A percentile compares a stretch with the other conserved stretches of the same genome.
These are phyloP conservation scores for Ambrosia artemisiifolia DNA, from an alignment of 129 eudicot genomes.

Conservation along the genomic window DNA sequence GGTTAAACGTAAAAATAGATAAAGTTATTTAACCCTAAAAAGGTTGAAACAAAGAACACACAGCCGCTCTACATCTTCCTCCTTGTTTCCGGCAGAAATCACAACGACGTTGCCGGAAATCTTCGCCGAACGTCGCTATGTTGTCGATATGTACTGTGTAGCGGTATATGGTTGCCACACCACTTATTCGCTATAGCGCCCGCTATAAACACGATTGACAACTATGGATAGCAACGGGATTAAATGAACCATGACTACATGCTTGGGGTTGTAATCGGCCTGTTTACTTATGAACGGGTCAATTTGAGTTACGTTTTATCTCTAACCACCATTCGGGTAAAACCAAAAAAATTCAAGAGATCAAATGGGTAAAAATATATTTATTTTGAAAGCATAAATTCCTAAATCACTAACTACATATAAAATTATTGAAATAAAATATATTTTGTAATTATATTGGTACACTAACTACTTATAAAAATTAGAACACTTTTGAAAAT, in stretches of 20 bases:
- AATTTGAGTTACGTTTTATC: not conserved
- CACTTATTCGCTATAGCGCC: too few relatives aligned
- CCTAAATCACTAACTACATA: not conserved
- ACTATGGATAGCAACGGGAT: not conserved
- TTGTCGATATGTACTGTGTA: too few relatives aligned
- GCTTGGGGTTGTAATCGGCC: not conserved
- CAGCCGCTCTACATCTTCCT: too few relatives aligned
- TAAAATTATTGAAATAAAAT: not conserved
- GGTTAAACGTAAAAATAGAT: too few relatives aligned
- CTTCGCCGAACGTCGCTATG: too few relatives aligned
- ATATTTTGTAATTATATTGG: not conserved
- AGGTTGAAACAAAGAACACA: too few relatives aligned
- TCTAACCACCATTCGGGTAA: not conserved
- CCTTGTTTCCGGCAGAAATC: too few relatives aligned
- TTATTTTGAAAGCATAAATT: not conserved
- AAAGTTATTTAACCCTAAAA: too few relatives aligned
- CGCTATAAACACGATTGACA: too few relatives aligned
- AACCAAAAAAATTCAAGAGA: not conserved
- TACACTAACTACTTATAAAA: not conserved
- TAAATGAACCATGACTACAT: not conserved
- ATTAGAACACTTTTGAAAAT: not conserved
- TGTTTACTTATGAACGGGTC: not conserved
- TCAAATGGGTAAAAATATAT: not conserved
- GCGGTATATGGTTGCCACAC: too few relatives aligned
- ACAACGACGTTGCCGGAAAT: too few relatives aligned